Evolutionary conservation across 2,329 filamentous ascomycete genomes (phyloP).

Genomic region (Curvularia verruculosa): DNA sequence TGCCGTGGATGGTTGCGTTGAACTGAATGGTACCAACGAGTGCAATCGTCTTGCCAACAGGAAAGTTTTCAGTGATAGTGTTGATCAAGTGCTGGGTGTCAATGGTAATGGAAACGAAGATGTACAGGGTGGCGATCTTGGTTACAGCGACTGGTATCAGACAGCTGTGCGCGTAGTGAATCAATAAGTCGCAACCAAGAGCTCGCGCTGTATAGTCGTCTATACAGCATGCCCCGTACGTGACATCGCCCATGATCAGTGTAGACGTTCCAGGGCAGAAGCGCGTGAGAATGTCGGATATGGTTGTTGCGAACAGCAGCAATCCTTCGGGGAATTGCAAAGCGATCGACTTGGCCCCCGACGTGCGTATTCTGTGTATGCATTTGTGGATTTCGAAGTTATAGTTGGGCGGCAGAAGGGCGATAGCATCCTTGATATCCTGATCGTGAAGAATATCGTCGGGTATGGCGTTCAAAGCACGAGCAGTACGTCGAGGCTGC

Average conservation of each 20-base stretch:
- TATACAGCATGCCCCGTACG: slow-evolving; percentile 97
- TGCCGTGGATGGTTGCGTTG: slow-evolving; percentile 92
- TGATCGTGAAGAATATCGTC: slow-evolving; percentile 83
- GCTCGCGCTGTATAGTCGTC: slow-evolving; percentile 97
- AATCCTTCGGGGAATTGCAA: slow-evolving; percentile 98
- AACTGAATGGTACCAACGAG: slow-evolving; percentile 98
- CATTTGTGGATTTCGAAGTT: slow-evolving; percentile 99
- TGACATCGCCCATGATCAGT: slow-evolving; percentile 98
- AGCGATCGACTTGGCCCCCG: slow-evolving; percentile 80
- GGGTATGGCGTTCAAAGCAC: slow-evolving; percentile 90
- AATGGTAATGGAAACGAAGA: slow-evolving; percentile 98
- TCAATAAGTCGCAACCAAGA: slow-evolving; percentile 88
- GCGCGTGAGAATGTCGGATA: slow-evolving; percentile 92
- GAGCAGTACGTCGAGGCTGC: slow-evolving; percentile 72
- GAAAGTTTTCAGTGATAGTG: slow-evolving; percentile 87
- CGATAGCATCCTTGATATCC: slow-evolving; percentile 85
- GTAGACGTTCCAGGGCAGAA: slow-evolving; percentile 94
- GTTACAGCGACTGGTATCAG: slow-evolving; percentile 96
- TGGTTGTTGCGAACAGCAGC: slow-evolving; percentile 93
- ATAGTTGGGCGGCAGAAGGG: slow-evolving; percentile 91
- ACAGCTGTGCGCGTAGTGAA: slow-evolving; percentile 97
- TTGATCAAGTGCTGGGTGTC: slow-evolving; percentile 86
- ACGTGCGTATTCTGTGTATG: slow-evolving; percentile 86
- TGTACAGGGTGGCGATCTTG: slow-evolving; percentile 94
- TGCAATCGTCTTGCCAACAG: slow-evolving; percentile 82